Evolutionary conservation across 768 basidiomycete genomes (phyloP), one percentile per base, ranked within the genome.

Genomic region (Psilocybe sp.): DNA sequence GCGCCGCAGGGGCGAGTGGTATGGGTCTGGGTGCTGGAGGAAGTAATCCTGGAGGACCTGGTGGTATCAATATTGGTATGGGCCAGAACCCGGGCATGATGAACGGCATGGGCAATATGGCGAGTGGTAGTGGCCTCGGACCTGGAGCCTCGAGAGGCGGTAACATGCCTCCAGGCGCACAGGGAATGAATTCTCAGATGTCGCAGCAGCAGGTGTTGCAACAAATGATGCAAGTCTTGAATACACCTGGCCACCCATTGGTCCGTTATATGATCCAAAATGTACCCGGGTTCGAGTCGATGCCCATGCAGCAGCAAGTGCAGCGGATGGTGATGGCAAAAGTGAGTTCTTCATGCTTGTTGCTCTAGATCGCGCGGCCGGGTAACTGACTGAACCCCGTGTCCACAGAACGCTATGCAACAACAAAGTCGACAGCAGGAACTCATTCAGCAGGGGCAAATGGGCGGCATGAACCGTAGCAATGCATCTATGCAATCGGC

Each of bases 321-420:
- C 84, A 85, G 64, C 80, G 74, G 60, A 69, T 88, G 64, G 63
- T 78, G 33, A 51, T 65, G 47, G 60, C 78, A 12, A 81, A 81
- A 72, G 84, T 84, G 55, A 44, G 70, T 65, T 6, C 46, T 50
- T 51, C 49, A 44, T 46, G 20, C 28, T 19, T 10, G 23, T 28
- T 28, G 23, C 4, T 28, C 23, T 28, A 28, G 3, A 28, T 28
- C 3, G 7, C 23, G 23, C 23, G 23, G 7, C 23, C 7, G 23
- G 23, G 23, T n/a, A n/a, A 28, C 23, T 28, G 7, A 28, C 23
- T 7, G 28, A 16, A n/a, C 42, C 28, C 45, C 47, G 12, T 32
- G 48, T 7, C 35, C 47, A 32, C 44, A 54, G 15, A 46, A 40
- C 3, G 15, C 37, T 13, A 41, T 42, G 40, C 55, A 57, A 50